A percentile compares a stretch with the other conserved stretches of the same genome.
Evolutionary conservation across 108 stramenopile genomes (phyloP).

Genomic region (Parietichytrium sp.): DNA sequence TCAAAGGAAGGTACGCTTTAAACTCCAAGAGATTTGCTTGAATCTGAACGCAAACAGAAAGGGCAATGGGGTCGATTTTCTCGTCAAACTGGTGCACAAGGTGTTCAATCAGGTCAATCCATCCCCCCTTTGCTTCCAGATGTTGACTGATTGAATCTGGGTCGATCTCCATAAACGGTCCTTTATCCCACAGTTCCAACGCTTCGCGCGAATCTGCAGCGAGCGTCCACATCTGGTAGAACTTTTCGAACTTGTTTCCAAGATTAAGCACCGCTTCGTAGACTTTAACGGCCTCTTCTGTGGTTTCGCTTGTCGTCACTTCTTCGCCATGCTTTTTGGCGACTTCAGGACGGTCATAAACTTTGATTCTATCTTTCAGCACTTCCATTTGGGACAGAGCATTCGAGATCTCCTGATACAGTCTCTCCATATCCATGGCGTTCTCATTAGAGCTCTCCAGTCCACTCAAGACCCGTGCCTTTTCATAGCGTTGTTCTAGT

Average conservation of each 20-base stretch:
- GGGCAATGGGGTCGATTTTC: neutral
- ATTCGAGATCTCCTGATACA: neutral
- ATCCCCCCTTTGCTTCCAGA: neutral
- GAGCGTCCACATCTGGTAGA: constrained; percentile 6
- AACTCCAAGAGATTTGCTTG: neutral
- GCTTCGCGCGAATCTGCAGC: constrained; percentile 13
- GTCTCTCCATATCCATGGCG: neutral
- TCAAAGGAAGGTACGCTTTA: neutral
- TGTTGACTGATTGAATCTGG: neutral
- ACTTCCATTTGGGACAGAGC: neutral
- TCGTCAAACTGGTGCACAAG: neutral
- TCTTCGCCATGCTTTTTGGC: neutral
- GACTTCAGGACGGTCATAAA: constrained; percentile 4
- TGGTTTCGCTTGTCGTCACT: neutral
- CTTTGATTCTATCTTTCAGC: neutral
- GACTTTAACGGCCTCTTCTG: neutral
- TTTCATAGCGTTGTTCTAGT: neutral
- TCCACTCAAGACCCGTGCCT: neutral
- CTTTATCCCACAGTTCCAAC: neutral
- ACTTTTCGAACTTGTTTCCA: neutral
- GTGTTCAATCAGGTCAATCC: neutral
- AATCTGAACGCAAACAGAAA: neutral
- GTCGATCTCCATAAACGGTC: neutral
- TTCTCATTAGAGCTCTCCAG: neutral
- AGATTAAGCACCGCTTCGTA: neutral